Evolutionary conservation across 148 eudicot genomes (phyloP).

Genomic region (Beta vulgaris): DNA sequence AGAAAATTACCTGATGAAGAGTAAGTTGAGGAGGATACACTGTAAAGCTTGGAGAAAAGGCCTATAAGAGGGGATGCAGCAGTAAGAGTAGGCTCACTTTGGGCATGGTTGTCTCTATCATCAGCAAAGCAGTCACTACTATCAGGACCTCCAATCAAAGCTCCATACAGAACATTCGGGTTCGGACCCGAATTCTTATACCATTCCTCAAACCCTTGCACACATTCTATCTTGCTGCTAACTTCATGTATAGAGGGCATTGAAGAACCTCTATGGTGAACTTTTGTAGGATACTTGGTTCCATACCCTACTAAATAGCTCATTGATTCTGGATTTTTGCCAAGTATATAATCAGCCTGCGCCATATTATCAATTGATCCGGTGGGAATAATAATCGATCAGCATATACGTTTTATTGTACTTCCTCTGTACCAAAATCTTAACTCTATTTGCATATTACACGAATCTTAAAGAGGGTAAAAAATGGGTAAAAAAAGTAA

Average conservation of each 20-base stretch:
- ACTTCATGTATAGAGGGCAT: slow-evolving; percentile 43
- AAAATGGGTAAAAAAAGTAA: too few species aligned
- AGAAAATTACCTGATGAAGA: slow-evolving; percentile 23
- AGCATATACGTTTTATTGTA: too few species aligned
- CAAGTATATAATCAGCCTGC: slow-evolving; percentile 70
- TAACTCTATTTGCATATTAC: too few species aligned
- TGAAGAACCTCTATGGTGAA: slow-evolving; percentile 65
- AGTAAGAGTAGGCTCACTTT: slow-evolving; percentile 63
- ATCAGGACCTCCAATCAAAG: slow-evolving; percentile 65
- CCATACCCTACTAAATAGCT: slow-evolving; percentile 73
- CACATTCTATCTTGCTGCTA: slow-evolving; percentile 41
- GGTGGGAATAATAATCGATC: neutral
- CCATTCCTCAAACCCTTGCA: slow-evolving; percentile 45
- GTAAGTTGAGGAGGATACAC: slow-evolving; percentile 18
- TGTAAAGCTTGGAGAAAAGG: slow-evolving; percentile 30
- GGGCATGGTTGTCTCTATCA: slow-evolving; percentile 48
- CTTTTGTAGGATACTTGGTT: slow-evolving; percentile 44
- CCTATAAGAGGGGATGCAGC: slow-evolving; percentile 63
- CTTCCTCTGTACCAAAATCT: too few species aligned
- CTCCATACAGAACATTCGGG: slow-evolving; percentile 54
- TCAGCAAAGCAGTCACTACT: slow-evolving; percentile 54
- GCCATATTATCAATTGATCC: neutral
- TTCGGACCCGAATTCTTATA: slow-evolving; percentile 38
- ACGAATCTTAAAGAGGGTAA: too few species aligned
- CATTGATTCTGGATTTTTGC: slow-evolving; percentile 59